Evolutionary conservation across 371 early-diverging fungal species (phyloP).

Genomic region (Neoconidiobolus thromboides): DNA sequence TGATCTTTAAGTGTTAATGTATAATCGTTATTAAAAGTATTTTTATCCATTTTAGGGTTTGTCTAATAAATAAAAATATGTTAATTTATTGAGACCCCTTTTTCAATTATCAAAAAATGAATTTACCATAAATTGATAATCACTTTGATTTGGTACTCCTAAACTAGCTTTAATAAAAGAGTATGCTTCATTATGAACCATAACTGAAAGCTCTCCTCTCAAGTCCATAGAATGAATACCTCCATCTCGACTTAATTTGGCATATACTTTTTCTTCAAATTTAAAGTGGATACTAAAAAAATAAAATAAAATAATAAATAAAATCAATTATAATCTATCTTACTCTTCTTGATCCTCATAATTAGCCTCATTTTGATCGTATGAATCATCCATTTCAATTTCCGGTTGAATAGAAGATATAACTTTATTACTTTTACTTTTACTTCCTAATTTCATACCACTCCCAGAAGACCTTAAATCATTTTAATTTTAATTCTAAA

Average conservation of each 20-base stretch:
- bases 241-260: constrained; percentile 75
- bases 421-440: constrained; percentile 7
- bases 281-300: constrained; percentile 52
- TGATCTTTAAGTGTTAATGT: constrained; percentile 65
- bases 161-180: constrained; percentile 36
- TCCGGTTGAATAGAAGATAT: background rate
- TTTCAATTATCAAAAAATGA: background rate
- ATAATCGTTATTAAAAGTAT: constrained; percentile 42
- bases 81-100: background rate
- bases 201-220: constrained; percentile 70
- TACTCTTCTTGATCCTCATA: background rate
- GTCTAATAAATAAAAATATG: constrained; percentile 27
- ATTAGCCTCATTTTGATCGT: background rate
- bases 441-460: constrained; percentile 10
- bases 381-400: background rate
- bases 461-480: background rate
- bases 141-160: constrained; percentile 25
- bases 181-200: constrained; percentile 39
- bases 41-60: constrained; percentile 94
- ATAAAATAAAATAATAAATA: background rate
- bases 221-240: constrained; percentile 80
- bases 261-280: constrained; percentile 69
- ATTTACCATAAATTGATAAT: constrained; percentile 56
- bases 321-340: background rate
- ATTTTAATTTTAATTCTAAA: background rate